Base-by-base conservation (phyloP, 164 flowering plant genomes). In the Brasenia schreberi region DNA sequence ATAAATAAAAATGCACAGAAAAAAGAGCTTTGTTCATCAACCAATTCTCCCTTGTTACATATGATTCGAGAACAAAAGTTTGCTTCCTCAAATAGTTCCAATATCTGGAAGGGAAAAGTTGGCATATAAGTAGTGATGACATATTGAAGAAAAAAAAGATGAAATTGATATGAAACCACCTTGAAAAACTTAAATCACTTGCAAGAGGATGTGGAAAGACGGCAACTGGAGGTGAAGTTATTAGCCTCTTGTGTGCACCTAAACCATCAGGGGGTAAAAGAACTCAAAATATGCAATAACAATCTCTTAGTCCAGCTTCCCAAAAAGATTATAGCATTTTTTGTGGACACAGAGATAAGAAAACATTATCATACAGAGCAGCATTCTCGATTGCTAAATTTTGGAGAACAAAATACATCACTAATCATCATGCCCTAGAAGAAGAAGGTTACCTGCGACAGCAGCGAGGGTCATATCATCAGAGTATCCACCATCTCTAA, bases 401-500 rank as follows among this genome's bases (percentile, higher is more conserved):
- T 33, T 33, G 39, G 39, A 33, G 39, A 33, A 33, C 39, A 33
- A 33, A 33, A 33, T 33, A 33, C 39, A 33, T 33, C 39, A 33
- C 39, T 33, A 33, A 33, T 33, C 39, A 33, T 33, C 39, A 33
- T 33, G 39, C 39, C 39, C 39, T 33, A 33, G 39, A 33, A 33
- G 27, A 23, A 23, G 39, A 33, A 23, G 56, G 68, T 14, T 85
- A 94, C 98, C 95, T 5, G 97, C 81, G 69, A 94, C 78, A 61
- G 98, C 97, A 62, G 98, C 97, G 71, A 94, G 97, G 65, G 97
- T 94, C 97, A 94, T 94, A 78, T 94, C 98, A 81, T 94, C 98
- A 39, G 97, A 94, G 69, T 91, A 94, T 76, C 98, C 98, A 70
- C 98, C 97, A 78, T 87, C 87, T 71, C 76, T 77, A 62, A 94